Conservation (phyloP, 2,329 filamentous ascomycete genomes). For the Didymella sp. region DNA sequence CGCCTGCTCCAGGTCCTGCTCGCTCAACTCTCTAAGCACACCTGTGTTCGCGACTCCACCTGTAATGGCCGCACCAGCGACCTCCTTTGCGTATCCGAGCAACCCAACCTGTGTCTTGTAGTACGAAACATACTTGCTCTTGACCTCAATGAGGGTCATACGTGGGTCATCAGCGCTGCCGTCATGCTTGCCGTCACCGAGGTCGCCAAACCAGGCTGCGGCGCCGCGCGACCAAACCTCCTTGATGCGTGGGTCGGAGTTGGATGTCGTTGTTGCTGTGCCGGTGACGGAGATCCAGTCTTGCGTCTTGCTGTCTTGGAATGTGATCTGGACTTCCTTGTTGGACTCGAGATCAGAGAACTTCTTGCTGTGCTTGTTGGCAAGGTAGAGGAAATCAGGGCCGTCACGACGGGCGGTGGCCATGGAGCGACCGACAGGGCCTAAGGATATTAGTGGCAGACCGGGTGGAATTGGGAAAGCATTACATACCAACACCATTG, state of each 20-base stretch:
- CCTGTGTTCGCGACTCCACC: slow-evolving; percentile 52
- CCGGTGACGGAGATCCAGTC: slow-evolving; percentile 59
- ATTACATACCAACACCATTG: slow-evolving; percentile 47
- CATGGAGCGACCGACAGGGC: slow-evolving; percentile 57
- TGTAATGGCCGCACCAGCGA: slow-evolving; percentile 47
- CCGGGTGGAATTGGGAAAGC: background rate
- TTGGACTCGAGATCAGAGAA: slow-evolving; percentile 55
- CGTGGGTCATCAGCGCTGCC: slow-evolving; percentile 57
- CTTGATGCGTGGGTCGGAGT: slow-evolving; percentile 58
- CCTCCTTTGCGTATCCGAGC: slow-evolving; percentile 52
- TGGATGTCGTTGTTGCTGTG: slow-evolving; percentile 50
- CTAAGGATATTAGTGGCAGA: slow-evolving; percentile 23
- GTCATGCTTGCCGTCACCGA: slow-evolving; percentile 58
- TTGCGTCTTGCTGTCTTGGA: slow-evolving; percentile 56
- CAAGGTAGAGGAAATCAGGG: slow-evolving; percentile 60
- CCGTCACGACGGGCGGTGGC: slow-evolving; percentile 63
- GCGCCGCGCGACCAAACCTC: slow-evolving; percentile 53
- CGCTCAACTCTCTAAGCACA: slow-evolving; percentile 56
- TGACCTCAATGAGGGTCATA: slow-evolving; percentile 53
- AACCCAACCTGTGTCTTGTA: slow-evolving; percentile 47
- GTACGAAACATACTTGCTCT: slow-evolving; percentile 51
- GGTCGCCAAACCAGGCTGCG: slow-evolving; percentile 59
- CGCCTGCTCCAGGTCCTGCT: slow-evolving; percentile 56
- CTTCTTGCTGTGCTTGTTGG: slow-evolving; percentile 57
- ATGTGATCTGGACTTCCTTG: slow-evolving; percentile 53